These are phyloP conservation scores for Pulveroboletus sp. DNA, from an alignment of 768 basidiomycete genomes.

Conservation along the genomic window DNA sequence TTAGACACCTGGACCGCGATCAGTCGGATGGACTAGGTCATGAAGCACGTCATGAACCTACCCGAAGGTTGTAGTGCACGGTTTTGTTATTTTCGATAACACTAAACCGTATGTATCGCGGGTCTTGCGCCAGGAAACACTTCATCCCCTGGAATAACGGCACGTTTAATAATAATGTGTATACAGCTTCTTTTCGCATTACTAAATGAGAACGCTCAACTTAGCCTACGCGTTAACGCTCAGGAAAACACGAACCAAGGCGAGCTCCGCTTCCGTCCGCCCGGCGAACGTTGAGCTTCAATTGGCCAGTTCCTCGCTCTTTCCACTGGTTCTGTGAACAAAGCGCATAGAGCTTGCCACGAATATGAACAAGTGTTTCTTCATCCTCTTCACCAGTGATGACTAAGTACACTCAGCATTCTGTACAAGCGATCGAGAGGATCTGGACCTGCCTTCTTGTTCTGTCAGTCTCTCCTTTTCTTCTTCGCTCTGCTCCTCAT, in stretches of 20 bases:
- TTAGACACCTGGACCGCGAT: constrained; percentile 48
- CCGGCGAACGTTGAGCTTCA: constrained; percentile 64
- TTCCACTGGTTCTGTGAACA: constrained; percentile 62
- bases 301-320: constrained; percentile 67
- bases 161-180: constrained; percentile 66
- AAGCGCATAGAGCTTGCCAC: constrained; percentile 69
- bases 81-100: constrained; percentile 57
- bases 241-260: constrained; percentile 40
- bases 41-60: constrained; percentile 31
- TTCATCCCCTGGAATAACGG: constrained; percentile 77
- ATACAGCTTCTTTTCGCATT: constrained; percentile 84
- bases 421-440: not conserved
- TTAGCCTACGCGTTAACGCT: constrained; percentile 7
- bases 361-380: constrained; percentile 67
- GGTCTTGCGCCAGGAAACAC: constrained; percentile 67
- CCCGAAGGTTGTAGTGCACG: constrained; percentile 73
- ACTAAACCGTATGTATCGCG: constrained; percentile 74
- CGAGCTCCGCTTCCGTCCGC: constrained; percentile 66
- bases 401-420: constrained; percentile 36
- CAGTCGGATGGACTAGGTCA: not conserved
- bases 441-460: constrained; percentile 53
- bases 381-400: constrained; percentile 81
- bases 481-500: constrained; percentile 45
- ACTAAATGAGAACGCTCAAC: constrained; percentile 38
- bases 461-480: constrained; percentile 48